These are phyloP conservation scores for Pseudocercospora musae DNA, from an alignment of 2,329 filamentous ascomycete genomes.

Conservation along the genomic window DNA sequence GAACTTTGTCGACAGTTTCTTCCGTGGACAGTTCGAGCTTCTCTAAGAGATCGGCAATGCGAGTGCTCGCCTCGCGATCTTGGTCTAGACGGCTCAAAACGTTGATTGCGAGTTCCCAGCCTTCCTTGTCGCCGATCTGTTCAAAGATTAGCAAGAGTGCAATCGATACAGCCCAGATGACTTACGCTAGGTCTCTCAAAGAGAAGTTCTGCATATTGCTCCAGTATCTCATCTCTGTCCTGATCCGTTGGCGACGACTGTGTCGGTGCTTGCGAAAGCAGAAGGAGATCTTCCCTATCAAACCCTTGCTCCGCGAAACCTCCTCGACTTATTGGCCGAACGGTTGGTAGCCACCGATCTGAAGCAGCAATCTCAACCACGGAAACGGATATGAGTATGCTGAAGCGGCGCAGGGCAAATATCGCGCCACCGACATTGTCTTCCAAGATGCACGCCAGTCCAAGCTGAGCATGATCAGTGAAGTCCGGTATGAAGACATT, in stretches of 20 bases:
- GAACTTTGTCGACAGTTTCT: slow-evolving; percentile 74
- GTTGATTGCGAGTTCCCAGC: slow-evolving; percentile 86
- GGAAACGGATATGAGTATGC: slow-evolving; percentile 71
- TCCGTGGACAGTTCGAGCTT: slow-evolving; percentile 69
- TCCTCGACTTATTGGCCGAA: slow-evolving; percentile 49
- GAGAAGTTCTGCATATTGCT: slow-evolving; percentile 70
- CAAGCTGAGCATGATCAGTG: slow-evolving; percentile 73
- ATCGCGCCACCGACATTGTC: slow-evolving; percentile 75
- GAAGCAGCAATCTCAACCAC: slow-evolving; percentile 81
- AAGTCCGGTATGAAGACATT: slow-evolving; percentile 73
- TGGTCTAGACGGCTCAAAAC: slow-evolving; percentile 80
- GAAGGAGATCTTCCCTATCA: slow-evolving; percentile 79
- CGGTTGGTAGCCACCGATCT: slow-evolving; percentile 72
- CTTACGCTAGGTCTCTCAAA: slow-evolving; percentile 34
- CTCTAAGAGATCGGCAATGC: slow-evolving; percentile 70
- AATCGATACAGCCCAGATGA: background rate
- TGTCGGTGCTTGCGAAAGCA: slow-evolving; percentile 66
- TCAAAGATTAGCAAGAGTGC: slow-evolving; percentile 15
- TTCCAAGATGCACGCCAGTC: slow-evolving; percentile 76
- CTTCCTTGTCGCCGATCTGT: slow-evolving; percentile 47
- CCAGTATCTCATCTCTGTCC: slow-evolving; percentile 78
- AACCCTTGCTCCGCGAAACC: slow-evolving; percentile 60
- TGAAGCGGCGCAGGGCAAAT: slow-evolving; percentile 73
- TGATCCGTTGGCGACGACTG: slow-evolving; percentile 61
- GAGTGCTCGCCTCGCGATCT: slow-evolving; percentile 64